Evolutionary conservation across 345 rosid species (phyloP).

Genomic region (Corymbia maculata): DNA sequence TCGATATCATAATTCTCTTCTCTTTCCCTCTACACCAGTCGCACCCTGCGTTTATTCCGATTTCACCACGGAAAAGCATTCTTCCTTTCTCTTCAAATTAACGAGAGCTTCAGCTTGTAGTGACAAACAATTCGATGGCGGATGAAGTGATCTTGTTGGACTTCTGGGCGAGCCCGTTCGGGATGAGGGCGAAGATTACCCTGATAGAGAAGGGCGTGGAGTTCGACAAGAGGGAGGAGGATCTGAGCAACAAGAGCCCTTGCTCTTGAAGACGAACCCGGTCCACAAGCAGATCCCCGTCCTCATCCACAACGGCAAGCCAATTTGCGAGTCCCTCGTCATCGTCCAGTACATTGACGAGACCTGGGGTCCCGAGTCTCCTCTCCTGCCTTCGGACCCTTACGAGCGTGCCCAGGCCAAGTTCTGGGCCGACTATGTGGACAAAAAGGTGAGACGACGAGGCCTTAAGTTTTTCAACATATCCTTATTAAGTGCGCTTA

Average conservation of each 20-base stretch:
- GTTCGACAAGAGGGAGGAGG: conserved; percentile 2
- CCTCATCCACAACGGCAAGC: conserved; percentile 5
- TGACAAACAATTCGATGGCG: neutral
- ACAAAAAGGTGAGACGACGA: neutral
- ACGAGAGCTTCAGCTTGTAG: too few relatives aligned
- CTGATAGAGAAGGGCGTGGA: conserved; percentile 3
- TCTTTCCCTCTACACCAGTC: neutral
- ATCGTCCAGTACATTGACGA: conserved; percentile 5
- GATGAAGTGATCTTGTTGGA: neutral
- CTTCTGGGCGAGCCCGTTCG: conserved; percentile 6
- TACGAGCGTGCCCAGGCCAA: neutral
- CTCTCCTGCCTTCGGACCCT: conserved; percentile 4
- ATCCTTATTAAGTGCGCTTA: neutral
- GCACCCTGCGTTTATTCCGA: neutral
- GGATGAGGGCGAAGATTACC: conserved; percentile 6
- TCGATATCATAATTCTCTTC: neutral
- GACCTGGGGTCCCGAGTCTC: neutral
- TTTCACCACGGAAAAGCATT: too few relatives aligned
- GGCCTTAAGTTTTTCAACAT: neutral
- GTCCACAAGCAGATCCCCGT: conserved; percentile 4
- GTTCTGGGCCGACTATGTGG: conserved; percentile 9
- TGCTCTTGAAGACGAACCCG: conserved; percentile 5
- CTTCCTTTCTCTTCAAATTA: too few relatives aligned
- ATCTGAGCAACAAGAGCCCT: conserved; percentile 3
- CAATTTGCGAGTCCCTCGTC: conserved; percentile 1